Base-by-base conservation (phyloP, 257 asterid species). In the Przewalskia tangutica region DNA sequence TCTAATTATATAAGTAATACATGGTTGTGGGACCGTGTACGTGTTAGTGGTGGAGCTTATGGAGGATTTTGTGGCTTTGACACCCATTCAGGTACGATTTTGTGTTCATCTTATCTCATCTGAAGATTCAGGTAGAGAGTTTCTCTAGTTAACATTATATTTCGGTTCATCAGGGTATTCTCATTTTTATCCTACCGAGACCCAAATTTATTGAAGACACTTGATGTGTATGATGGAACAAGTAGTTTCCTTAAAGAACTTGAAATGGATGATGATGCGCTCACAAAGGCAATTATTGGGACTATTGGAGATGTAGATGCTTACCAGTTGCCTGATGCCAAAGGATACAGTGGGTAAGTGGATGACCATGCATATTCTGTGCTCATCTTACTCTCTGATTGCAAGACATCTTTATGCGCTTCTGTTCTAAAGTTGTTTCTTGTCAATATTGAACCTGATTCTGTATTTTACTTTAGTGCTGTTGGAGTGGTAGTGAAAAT, bases 1-100 rank as follows among this genome's bases (percentile, higher is more conserved):
- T 91, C 98, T 3, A 96, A 91, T 86, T 86, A 90, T 91, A 86
- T 94, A 55, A 88, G 90, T 89, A 96, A 92, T 80, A 86, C 98
- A 9, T 94, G 99, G 99, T 79, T 96, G 90, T 96, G 99, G 99
- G 99, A 96, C 63, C 99, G 97, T 80, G 98, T 94, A 79, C 90
- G 99, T 79, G 99, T 96, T 83, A 96, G 99, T 86, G 99, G 99
- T 64, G 99, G 99, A 85, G 99, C 99, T 62, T 96, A 96, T 90
- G 99, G 99, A 77, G 99, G 98, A 58, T 96, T 96, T 84, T 96
- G 99, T 85, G 94, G 93, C 86, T 94, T 96, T 36, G 98, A 94
- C 89, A 84, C 99, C 38, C 97, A 96, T 83, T 96, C 99, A 83
- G 99, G 99, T 92, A 82, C 46, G 76, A 60, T 79, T 71, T 50